Percentiles rank a stretch among this genome's conserved stretches.
Evolutionary conservation across 2,329 filamentous ascomycete genomes (phyloP).

Genomic region (Ascochyta rabiei): DNA sequence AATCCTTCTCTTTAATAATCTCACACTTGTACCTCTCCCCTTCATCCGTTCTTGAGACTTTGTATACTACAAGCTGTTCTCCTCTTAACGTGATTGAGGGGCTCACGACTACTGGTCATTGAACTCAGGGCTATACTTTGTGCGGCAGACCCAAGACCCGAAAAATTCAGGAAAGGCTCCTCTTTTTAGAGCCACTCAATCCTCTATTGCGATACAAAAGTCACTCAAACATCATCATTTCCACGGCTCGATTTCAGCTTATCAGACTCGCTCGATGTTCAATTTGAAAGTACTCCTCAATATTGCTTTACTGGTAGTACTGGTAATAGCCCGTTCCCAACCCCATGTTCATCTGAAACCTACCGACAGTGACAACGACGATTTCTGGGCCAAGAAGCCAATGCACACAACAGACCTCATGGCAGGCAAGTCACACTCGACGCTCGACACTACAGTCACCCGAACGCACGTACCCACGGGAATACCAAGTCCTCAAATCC

Average conservation of each 20-base stretch:
- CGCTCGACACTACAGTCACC: background rate
- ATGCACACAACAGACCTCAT: conserved; percentile 15
- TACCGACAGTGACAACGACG: background rate
- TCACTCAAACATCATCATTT: background rate
- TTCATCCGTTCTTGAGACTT: background rate
- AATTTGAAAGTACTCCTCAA: background rate
- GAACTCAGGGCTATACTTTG: background rate
- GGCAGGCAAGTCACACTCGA: background rate
- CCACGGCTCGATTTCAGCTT: background rate
- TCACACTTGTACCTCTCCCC: background rate
- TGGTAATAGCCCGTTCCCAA: background rate
- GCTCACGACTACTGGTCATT: background rate
- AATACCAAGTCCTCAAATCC: background rate
- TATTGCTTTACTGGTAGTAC: background rate
- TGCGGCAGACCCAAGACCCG: background rate
- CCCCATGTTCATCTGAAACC: background rate
- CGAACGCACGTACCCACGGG: background rate
- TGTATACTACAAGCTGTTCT: background rate
- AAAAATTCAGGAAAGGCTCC: background rate
- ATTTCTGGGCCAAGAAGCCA: conserved; percentile 11
- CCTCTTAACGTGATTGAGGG: background rate
- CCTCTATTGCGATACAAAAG: background rate
- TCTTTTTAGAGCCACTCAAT: background rate
- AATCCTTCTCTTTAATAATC: background rate
- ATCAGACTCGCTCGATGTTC: too few relatives aligned